Evolutionary conservation across 495 filamentous ascomycete species (phyloP), one percentile per base, ranked within the genome.

Genomic region (Podospora tetraspora): DNA sequence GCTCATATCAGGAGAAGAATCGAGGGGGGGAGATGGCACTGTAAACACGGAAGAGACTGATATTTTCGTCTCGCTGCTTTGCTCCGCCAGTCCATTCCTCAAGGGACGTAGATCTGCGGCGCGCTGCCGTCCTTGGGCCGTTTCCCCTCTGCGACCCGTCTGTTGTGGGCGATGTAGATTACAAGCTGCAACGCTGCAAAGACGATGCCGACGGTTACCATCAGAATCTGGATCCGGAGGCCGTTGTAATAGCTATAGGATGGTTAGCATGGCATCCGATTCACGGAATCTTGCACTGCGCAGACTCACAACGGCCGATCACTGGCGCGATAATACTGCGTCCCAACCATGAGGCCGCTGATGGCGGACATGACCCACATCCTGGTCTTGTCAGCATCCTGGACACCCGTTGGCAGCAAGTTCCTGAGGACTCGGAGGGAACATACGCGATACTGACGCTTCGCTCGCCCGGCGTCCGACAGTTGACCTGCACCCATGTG

Each of bases 401-500:
- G 1, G 43, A 1, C 19, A 3, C 6, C 0, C 43, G 19, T 8
- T n/a, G 43, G 6, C 19, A 52, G 43, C 3, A 2, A 8, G 43
- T 2, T 8, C 5, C 0, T 0, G 29, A 13, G 7, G 22, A n/a
- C n/a, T n/a, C n/a, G n/a, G n/a, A 32, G n/a, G 57, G 2, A 52
- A 79, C 80, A 72, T 72, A 83, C 79, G 82, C 83, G 77, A 85
- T 83, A 43, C 79, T 74, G 13, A 85, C 72, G 57, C 83, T 84
- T 58, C 83, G 78, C 69, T 86, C 83, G 56, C 81, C 77, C 7
- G 81, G 79, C 11, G 76, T 66, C 11, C 71, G 74, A 73, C 84
- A 85, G 67, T 84, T 83, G 1, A 83, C 72, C 25, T 83, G 83
- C 0, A 86, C 67, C 84, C 84, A 85, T 21, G 82, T 81, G 61